phyloP scores from a whole-genome alignment of 1,284 basidiomycete species.

The Pascua sp. region DNA sequence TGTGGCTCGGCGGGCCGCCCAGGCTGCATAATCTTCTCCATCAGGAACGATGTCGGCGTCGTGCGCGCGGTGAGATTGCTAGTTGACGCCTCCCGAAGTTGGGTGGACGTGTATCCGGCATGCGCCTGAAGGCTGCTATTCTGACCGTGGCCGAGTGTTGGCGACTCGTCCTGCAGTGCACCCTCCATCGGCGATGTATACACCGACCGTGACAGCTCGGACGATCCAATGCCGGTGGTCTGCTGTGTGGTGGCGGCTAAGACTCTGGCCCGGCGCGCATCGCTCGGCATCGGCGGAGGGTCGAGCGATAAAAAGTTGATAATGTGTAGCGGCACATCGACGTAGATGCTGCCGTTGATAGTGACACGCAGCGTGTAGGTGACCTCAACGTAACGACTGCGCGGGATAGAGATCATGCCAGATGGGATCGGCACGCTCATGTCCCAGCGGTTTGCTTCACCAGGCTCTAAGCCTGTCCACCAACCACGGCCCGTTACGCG shows the following conservation, averaged over 20 bases:
- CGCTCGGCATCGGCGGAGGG: constrained; percentile 44
- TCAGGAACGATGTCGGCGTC: no score
- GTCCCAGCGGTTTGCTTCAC: constrained; percentile 57
- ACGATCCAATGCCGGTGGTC: no score
- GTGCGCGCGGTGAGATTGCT: no score
- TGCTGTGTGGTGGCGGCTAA: neutral
- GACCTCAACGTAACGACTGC: constrained; percentile 74
- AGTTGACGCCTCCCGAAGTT: no score
- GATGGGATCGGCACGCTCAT: constrained; percentile 64
- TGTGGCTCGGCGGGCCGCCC: neutral
- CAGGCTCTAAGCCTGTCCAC: constrained; percentile 74
- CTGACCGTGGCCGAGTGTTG: neutral
- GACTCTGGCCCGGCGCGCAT: constrained; percentile 12
- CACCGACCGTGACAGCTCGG: no score
- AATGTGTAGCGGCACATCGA: constrained; percentile 45
- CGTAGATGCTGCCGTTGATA: constrained; percentile 61
- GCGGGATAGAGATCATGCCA: constrained; percentile 70
- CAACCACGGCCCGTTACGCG: constrained; percentile 77
- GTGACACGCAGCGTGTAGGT: constrained; percentile 71
- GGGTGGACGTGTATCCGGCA: no score
- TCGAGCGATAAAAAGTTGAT: constrained; percentile 51
- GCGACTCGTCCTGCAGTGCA: neutral
- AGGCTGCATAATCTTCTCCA: neutral
- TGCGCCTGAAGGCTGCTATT: neutral
- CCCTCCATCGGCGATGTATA: neutral